A percentile compares a stretch with the other conserved stretches of the same genome.
Conservation (phyloP, 805 yeast species). For the Metschnikowia orientalis region DNA sequence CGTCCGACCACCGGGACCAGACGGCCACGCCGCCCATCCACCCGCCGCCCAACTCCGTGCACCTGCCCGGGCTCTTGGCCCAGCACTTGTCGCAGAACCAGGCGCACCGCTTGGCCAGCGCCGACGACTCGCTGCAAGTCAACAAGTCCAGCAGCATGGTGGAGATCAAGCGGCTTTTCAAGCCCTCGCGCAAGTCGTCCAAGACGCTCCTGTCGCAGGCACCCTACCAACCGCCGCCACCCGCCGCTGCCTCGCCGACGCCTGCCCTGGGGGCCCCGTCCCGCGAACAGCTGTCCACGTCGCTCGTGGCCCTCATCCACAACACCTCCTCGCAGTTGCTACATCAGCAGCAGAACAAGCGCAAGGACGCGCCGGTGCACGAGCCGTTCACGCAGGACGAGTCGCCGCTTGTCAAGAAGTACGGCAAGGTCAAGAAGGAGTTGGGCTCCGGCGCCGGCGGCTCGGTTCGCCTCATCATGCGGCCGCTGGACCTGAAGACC, state of each 20-base stretch:
- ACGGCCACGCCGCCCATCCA: constrained; percentile 10
- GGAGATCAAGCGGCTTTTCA: constrained; percentile 67
- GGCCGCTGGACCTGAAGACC: constrained; percentile 64
- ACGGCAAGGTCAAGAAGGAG: constrained; percentile 70
- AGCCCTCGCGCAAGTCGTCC: constrained; percentile 45
- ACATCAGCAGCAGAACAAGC: constrained; percentile 22
- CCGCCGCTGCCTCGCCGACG: neutral
- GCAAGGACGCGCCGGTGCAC: constrained; percentile 10
- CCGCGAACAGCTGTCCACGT: constrained; percentile 18
- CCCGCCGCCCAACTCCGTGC: constrained; percentile 2
- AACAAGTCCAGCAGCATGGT: constrained; percentile 53
- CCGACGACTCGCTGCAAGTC: constrained; percentile 26
- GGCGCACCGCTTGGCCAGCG: constrained; percentile 9
- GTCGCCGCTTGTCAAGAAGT: constrained; percentile 42
- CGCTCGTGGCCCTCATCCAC: constrained; percentile 17
- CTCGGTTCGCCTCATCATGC: constrained; percentile 64
- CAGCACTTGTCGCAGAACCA: constrained; percentile 9
- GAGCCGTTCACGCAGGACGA: constrained; percentile 22
- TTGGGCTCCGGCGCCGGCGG: constrained; percentile 90
- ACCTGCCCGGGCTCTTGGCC: constrained; percentile 11
- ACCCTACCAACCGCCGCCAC: constrained; percentile 1
- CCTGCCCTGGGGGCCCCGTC: constrained; percentile 4
- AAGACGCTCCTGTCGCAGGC: constrained; percentile 6
- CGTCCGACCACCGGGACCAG: constrained; percentile 22
- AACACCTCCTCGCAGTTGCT: constrained; percentile 17